Evolutionary conservation across 2,329 filamentous ascomycete species (phyloP).

Genomic region (Conoideocrella luteorostrata): DNA sequence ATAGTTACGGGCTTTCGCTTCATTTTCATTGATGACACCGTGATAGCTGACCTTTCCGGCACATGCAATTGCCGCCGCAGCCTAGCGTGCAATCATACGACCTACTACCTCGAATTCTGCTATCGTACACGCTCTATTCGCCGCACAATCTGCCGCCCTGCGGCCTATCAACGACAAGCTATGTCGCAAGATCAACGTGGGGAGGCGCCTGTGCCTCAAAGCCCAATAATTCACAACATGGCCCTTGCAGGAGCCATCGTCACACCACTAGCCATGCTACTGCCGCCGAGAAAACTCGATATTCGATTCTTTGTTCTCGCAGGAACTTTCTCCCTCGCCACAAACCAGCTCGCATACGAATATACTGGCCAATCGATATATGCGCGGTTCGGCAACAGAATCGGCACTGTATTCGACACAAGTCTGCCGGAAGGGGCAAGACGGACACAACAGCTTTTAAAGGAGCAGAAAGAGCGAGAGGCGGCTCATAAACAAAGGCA

Average conservation of each 20-base stretch:
- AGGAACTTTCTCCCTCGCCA: conserved; percentile 43
- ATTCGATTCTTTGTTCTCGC: conserved; percentile 44
- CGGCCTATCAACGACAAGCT: background rate
- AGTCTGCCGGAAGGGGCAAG: conserved; percentile 51
- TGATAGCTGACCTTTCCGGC: too few relatives aligned
- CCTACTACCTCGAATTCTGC: too few relatives aligned
- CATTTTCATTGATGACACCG: too few relatives aligned
- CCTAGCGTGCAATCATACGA: too few relatives aligned
- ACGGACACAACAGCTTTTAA: conserved; percentile 39
- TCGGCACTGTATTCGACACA: conserved; percentile 39
- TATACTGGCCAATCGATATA: conserved; percentile 49
- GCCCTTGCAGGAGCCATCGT: conserved; percentile 42
- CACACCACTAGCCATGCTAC: conserved; percentile 39
- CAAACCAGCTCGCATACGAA: conserved; percentile 50
- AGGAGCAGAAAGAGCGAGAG: conserved; percentile 37
- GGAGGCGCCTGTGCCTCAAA: conserved; percentile 23
- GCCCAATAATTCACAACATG: conserved; percentile 37
- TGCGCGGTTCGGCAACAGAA: conserved; percentile 38
- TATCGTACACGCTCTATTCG: background rate
- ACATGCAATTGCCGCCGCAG: too few relatives aligned
- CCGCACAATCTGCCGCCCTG: background rate
- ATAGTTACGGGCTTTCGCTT: too few relatives aligned
- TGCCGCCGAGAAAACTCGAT: conserved; percentile 47
- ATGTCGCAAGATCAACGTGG: conserved; percentile 22
- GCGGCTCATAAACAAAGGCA: conserved; percentile 21